Evolutionary conservation across 371 early-diverging fungal genomes (phyloP).

Genomic region (Choanephora cucurbitarum): DNA sequence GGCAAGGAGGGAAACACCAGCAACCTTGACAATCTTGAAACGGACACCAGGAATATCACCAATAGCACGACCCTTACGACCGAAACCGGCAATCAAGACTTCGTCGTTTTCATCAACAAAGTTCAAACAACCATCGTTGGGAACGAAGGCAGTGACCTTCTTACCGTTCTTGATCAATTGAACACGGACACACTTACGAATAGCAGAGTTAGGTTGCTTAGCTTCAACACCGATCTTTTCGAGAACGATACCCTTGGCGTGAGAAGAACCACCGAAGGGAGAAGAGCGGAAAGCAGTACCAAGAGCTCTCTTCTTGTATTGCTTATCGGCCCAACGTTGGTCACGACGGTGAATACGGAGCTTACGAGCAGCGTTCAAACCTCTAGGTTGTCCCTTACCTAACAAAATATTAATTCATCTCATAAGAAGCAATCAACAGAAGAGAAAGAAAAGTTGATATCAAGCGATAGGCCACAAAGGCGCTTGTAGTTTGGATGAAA

Average conservation of each 20-base stretch:
- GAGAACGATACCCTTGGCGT: constrained; percentile 99
- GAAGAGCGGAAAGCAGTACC: constrained; percentile 98
- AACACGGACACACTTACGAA: constrained; percentile 99
- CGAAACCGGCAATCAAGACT: constrained; percentile 96
- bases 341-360: constrained; percentile 96
- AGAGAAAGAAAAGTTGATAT: too few relatives aligned
- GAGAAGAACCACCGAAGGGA: constrained; percentile 99
- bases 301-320: constrained; percentile 97
- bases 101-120: constrained; percentile 98
- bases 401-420: not conserved
- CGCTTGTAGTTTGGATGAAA: too few relatives aligned
- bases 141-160: constrained; percentile 99
- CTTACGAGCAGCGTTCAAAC: constrained; percentile 99
- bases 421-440: too few relatives aligned
- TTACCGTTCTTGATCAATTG: constrained; percentile 99
- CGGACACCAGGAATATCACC: constrained; percentile 99
- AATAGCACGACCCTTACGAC: constrained; percentile 85
- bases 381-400: constrained; percentile 95
- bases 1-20: constrained; percentile 99
- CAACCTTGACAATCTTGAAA: constrained; percentile 99
- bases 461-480: too few relatives aligned
- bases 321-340: constrained; percentile 99
- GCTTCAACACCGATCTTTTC: constrained; percentile 99
- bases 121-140: constrained; percentile 99
- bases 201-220: constrained; percentile 99